These are phyloP conservation scores for Inonotus obliquus DNA, from an alignment of 1,284 basidiomycete genomes.

Conservation along the genomic window DNA sequence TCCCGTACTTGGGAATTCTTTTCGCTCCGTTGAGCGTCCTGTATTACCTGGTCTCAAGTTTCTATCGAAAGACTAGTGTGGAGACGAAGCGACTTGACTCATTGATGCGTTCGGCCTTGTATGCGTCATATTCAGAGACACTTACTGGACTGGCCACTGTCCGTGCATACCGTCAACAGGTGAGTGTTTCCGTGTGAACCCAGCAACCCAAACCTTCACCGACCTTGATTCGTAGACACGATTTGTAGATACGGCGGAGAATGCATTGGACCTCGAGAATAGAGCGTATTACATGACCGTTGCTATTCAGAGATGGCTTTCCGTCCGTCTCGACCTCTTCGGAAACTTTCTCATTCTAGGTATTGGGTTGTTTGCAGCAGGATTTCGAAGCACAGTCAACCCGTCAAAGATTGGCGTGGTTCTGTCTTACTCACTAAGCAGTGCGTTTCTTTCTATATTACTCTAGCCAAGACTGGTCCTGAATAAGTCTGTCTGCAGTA, in stretches of 20 bases:
- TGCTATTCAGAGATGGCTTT: slow-evolving; percentile 57
- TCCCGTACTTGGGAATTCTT: slow-evolving; percentile 57
- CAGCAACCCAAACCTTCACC: background rate
- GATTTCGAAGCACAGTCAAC: slow-evolving; percentile 44
- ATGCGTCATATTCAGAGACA: slow-evolving; percentile 55
- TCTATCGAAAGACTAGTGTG: slow-evolving; percentile 53
- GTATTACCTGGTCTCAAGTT: slow-evolving; percentile 45
- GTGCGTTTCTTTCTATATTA: slow-evolving; percentile 33
- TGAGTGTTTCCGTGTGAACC: slow-evolving; percentile 14
- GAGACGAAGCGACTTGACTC: slow-evolving; percentile 72
- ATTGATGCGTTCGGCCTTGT: slow-evolving; percentile 59
- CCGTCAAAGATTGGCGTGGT: slow-evolving; percentile 58
- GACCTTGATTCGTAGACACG: slow-evolving; percentile 25
- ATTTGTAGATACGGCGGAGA: slow-evolving; percentile 43
- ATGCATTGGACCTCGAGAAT: slow-evolving; percentile 57
- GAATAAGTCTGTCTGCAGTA: slow-evolving; percentile 31
- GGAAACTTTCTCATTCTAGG: slow-evolving; percentile 72
- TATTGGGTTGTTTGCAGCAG: slow-evolving; percentile 65
- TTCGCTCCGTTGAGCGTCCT: slow-evolving; percentile 48
- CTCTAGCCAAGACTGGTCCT: background rate
- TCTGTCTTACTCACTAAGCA: slow-evolving; percentile 55
- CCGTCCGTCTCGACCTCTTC: slow-evolving; percentile 59
- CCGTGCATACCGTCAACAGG: slow-evolving; percentile 51
- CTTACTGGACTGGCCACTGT: slow-evolving; percentile 62
- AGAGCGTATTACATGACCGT: slow-evolving; percentile 78